phyloP scores from a whole-genome alignment of 805 yeast genomes.

The Priceomyces carsonii region DNA sequence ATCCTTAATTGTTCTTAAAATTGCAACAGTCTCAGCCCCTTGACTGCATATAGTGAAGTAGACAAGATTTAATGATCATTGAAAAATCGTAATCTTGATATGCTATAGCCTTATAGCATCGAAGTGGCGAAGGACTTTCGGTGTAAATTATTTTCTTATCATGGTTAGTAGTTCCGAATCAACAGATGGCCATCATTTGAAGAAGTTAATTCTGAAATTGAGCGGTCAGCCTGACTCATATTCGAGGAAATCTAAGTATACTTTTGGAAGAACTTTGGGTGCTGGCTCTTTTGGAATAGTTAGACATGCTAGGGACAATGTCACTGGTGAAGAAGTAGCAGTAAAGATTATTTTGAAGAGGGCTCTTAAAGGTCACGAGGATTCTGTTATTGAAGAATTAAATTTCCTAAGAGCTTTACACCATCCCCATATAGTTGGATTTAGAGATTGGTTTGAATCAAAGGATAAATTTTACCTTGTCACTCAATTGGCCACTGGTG shows the following conservation, averaged over 20 bases:
- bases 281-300: constrained; percentile 97
- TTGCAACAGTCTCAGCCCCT: too few species aligned
- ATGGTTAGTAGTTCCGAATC: constrained; percentile 1
- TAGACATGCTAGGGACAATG: constrained; percentile 61
- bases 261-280: constrained; percentile 82
- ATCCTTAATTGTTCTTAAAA: too few species aligned
- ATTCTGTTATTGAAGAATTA: constrained; percentile 78
- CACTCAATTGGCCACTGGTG: constrained; percentile 94
- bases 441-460: constrained; percentile 91
- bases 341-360: constrained; percentile 86
- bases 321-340: constrained; percentile 71
- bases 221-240: constrained; percentile 75
- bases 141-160: not conserved
- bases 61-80: too few species aligned
- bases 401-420: constrained; percentile 61
- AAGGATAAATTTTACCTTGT: constrained; percentile 91
- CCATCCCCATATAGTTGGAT: constrained; percentile 87
- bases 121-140: too few species aligned
- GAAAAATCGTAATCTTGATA: too few species aligned
- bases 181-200: constrained; percentile 19
- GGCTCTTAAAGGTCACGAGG: constrained; percentile 76
- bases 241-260: constrained; percentile 64
- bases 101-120: too few species aligned
- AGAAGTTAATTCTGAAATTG: constrained; percentile 51
- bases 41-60: too few species aligned